Percentiles rank a stretch among this genome's conserved stretches.
Evolutionary conservation across 2,329 filamentous ascomycete genomes (phyloP).

Genomic region (Ambrosiella cleistominuta): DNA sequence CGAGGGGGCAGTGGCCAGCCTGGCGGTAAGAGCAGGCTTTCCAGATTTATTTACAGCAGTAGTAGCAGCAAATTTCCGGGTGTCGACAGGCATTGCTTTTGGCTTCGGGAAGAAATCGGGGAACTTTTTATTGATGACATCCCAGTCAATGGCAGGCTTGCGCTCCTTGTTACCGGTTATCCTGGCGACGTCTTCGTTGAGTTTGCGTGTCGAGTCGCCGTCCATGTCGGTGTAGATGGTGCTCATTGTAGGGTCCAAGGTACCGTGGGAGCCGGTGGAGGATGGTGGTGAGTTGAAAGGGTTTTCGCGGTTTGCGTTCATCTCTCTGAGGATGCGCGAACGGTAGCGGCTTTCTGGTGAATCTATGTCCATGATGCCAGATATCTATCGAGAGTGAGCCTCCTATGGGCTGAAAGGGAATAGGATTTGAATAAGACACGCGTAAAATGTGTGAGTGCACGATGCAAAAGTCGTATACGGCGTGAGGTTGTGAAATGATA

Average conservation of each 20-base stretch:
- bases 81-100: conserved; percentile 16
- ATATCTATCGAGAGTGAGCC: background rate
- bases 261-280: conserved; percentile 39
- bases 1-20: background rate
- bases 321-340: conserved; percentile 33
- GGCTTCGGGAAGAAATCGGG: conserved; percentile 32
- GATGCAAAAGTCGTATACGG: background rate
- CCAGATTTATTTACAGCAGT: background rate
- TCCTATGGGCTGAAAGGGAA: background rate
- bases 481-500: conserved; percentile 5
- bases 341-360: conserved; percentile 24
- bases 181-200: conserved; percentile 31
- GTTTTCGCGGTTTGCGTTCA: conserved; percentile 34
- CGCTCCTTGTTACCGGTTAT: conserved; percentile 21
- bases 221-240: conserved; percentile 35
- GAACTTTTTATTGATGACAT: conserved; percentile 32
- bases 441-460: background rate
- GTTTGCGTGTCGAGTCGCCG: conserved; percentile 34
- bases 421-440: background rate
- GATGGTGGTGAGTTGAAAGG: conserved; percentile 42
- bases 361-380: conserved; percentile 24
- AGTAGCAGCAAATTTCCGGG: background rate
- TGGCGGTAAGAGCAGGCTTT: background rate
- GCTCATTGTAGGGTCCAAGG: conserved; percentile 35
- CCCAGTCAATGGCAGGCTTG: conserved; percentile 27